Evolutionary conservation across 2,329 filamentous ascomycete species (phyloP), one percentile per base, ranked within the genome.

Genomic region (Cordyceps pruinosa): DNA sequence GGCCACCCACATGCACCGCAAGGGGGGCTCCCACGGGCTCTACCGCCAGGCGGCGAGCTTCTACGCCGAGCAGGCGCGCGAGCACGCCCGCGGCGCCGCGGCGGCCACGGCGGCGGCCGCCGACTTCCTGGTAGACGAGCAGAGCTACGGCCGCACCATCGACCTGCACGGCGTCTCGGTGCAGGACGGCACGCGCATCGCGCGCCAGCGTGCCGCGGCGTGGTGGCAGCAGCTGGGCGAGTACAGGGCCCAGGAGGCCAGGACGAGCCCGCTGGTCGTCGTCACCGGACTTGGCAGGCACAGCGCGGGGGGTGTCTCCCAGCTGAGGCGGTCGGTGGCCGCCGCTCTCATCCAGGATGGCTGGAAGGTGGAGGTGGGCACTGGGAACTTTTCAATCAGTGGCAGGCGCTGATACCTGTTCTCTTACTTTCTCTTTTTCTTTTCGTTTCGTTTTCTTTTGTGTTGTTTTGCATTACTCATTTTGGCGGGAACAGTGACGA

Each of bases 101-200:
- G 74, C 75, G 19, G 80, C 84, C n/a, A 76, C 77, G 19, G 84
- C 84, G n/a, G 76, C 77, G 0, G 85, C 85, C 1, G 89, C 90
- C 1, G 87, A 94, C 64, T 72, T 80, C 0, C 77, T 87, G 4
- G 92, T 93, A 1, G 78, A 85, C 12, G 68, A 73, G 10, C 87
- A 91, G 66, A 92, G 89, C 51, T 79, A 77, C 0, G 59, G 69
- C 1, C 76, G 72, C 1, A 74, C 78, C 21, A 76, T 95, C 8
- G 93, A 97, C 69, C 75, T 97, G 26, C 93, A 97, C 69, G 90
- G 90, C 6, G 84, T 96, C 5, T 85, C 80, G 45, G 91, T 97
- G 1, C 77, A 84, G 49, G 89, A 96, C 68, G 93, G 88, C 1
- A 84, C 91, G 30, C 79, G 89, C 3, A 96, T 97, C 61, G 85